Base-by-base conservation (phyloP, 805 yeast species). In the Nakazawaea ishiwadae region DNA sequence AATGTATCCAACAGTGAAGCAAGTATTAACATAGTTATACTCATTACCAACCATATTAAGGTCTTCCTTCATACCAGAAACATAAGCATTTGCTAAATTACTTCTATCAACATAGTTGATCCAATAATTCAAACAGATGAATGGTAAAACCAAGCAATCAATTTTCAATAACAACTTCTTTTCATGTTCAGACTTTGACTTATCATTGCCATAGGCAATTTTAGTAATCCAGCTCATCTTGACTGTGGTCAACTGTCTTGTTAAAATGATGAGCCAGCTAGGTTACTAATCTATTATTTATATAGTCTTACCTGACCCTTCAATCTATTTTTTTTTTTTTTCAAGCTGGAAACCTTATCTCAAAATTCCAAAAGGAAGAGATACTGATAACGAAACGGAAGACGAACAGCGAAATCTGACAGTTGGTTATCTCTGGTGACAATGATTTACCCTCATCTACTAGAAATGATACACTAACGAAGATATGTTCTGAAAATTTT, bases 1-100 rank as follows among this genome's bases (percentile, higher is more conserved):
- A 23, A 75, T 71, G 53, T 78, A 77, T 3, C 88, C 89, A 7
- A 76, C 68, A 17, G 73, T 76, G 56, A 77, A 79, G 39, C 74
- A 68, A 0, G 83, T 76, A 45, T 72, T 74, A 39, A 77, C 63
- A 31, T 72, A 46, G 51, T 77, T 77, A 47, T 66, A 69, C 42
- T 77, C 69, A 44, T 72, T 58, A 10, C 79, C 78, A 75, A 52
- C 79, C 23, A 47, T 37, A 7, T 23, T 20, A 14, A 42, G 26
- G 29, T 57, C 80, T 44, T 75, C 77, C 50, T 71, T 67, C 82
- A 78, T 76, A 5, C 83, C 84, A 8, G 75, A 66, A 7, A 77
- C 79, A 51, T 76, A 77, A 3, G 82, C 82, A 51, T 73, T 73
- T 24, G 69, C 59, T 26, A 73, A 54, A 37, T 73, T 74, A n/a